Base-by-base conservation (phyloP, 306 rosid species). In the Cicer yamashitae region DNA sequence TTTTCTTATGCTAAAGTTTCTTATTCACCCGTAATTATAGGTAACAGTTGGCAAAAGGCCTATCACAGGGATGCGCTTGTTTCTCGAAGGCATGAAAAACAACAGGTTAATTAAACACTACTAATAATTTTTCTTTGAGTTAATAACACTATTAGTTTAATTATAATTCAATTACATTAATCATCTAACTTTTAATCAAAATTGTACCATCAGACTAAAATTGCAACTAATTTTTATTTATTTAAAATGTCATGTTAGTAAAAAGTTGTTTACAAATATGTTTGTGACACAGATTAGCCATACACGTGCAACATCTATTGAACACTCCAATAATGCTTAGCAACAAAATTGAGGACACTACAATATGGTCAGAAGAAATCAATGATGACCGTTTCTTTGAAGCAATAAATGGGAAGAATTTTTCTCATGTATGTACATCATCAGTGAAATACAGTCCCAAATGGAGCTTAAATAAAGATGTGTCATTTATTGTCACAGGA, bases 31-130 rank as follows among this genome's bases (percentile, higher is more conserved):
- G 67, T 76, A 22, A 34, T 59, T 0, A 63, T 63, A 89, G 96
- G 97, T 94, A 39, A 79, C 71, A 37, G 90, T 84, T 18, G 96
- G 87, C n/a, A 82, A 77, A 63, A 88, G 83, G 60, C 99, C 99
- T 8, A 84, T 94, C 56, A 94, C 92, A 6, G 99, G 99, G 22
- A 82, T 94, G 90, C 86, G 98, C 12, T 86, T 94, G 75, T 89
- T 86, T 82, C 96, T 94, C 25, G 99, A 94, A 85, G 98, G 99
- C 82, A 90, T 87, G 86, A 94, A 88, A 88, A 82, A 88, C 84
- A 92, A 92, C 87, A 91, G 93, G 98, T 91, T 68, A 39, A 38
- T 71, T 60, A 30, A 61, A n/a, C 10, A 40, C 30, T 34, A n/a
- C 7, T 37, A 30, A 4, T 8, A 14, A 10, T 59, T 25, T 11